A percentile compares a stretch with the other conserved stretches of the same genome.
phyloP scores from a whole-genome alignment of 192 early-diverging fungal genomes.

The Coemansia sp. region DNA sequence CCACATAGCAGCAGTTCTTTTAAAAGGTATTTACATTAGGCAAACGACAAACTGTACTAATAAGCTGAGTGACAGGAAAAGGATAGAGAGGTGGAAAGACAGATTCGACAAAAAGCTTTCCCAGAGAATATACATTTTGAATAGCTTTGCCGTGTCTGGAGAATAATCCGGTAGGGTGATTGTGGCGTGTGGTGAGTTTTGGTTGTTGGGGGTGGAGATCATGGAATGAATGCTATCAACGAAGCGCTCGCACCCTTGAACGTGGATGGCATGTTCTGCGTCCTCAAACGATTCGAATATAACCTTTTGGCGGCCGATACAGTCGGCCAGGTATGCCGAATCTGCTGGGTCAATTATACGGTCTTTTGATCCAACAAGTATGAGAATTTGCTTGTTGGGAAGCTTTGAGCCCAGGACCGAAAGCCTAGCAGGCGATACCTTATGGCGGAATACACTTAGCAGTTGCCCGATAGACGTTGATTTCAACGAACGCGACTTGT shows the following conservation, averaged over 20 bases:
- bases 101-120: background rate
- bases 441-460: slow-evolving; percentile 41
- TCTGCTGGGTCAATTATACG: slow-evolving; percentile 37
- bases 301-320: slow-evolving; percentile 37
- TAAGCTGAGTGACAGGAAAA: background rate
- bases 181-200: background rate
- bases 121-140: background rate
- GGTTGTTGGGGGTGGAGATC: slow-evolving; percentile 15
- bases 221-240: slow-evolving; percentile 25
- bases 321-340: slow-evolving; percentile 38
- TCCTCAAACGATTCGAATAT: slow-evolving; percentile 35
- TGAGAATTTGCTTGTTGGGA: slow-evolving; percentile 43
- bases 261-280: slow-evolving; percentile 33
- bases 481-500: slow-evolving; percentile 34
- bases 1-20: too few species aligned
- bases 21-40: background rate
- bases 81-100: background rate
- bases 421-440: slow-evolving; percentile 32
- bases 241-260: slow-evolving; percentile 29
- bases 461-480: slow-evolving; percentile 35
- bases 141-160: background rate
- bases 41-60: background rate
- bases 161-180: background rate
- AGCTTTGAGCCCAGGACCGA: slow-evolving; percentile 19
- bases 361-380: slow-evolving; percentile 41